Percentiles rank a stretch among this genome's conserved stretches.
Conservation (phyloP, 2,329 filamentous ascomycete genomes). For the Colletotrichum spinosum region DNA sequence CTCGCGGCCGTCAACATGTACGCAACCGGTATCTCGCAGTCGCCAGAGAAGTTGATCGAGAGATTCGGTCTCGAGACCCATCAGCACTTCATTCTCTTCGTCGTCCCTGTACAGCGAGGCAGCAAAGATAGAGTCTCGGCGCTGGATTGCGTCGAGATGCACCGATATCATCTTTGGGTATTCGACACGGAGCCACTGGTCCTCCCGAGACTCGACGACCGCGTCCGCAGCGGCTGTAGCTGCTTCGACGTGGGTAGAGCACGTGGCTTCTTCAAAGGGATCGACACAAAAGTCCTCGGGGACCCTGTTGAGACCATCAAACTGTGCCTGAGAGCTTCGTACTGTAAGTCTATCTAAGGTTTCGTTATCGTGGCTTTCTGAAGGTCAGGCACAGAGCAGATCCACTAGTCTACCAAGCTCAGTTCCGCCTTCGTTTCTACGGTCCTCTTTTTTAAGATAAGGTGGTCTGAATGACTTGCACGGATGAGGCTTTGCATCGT, state of each 20-base stretch:
- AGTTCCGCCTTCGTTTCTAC: neutral
- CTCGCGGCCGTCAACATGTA: conserved; percentile 9
- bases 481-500: too few relatives aligned
- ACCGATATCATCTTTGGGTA: conserved; percentile 27
- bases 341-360: neutral
- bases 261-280: conserved; percentile 13
- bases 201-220: conserved; percentile 3
- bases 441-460: too few relatives aligned
- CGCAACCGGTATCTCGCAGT: conserved; percentile 23
- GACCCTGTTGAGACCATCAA: conserved; percentile 1
- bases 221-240: neutral
- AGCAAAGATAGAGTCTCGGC: neutral
- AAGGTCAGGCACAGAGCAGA: too few relatives aligned
- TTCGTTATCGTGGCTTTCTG: neutral
- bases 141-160: neutral
- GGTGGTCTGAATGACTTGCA: too few relatives aligned
- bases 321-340: conserved; percentile 3
- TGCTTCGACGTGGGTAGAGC: neutral
- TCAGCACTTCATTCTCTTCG: conserved; percentile 20
- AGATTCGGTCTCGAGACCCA: conserved; percentile 12
- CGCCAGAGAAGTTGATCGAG: conserved; percentile 8
- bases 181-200: conserved; percentile 17
- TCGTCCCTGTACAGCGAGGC: neutral
- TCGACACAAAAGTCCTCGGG: conserved; percentile 2
- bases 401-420: neutral